These are phyloP conservation scores for Quercus tomentella DNA, from an alignment of 331 rosid genomes.

Conservation along the genomic window DNA sequence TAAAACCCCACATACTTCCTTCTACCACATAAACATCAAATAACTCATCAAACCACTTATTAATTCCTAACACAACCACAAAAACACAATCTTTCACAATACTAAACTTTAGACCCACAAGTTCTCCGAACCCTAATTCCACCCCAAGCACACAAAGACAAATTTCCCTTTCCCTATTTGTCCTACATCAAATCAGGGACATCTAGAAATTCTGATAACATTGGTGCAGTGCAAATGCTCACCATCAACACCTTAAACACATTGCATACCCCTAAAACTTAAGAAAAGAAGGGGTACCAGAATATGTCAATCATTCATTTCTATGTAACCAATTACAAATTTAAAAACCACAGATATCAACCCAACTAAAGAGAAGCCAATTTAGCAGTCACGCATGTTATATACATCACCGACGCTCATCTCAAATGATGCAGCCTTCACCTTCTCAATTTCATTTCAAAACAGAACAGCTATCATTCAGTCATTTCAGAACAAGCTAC, in stretches of 20 bases:
- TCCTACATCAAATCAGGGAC: not conserved
- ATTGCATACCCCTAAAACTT: not conserved
- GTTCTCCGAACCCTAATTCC: too few relatives aligned
- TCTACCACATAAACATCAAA: not conserved
- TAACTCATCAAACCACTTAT: not conserved
- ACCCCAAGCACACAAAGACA: too few relatives aligned
- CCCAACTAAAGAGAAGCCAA: not conserved
- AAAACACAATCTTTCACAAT: too few relatives aligned
- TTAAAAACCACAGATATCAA: not conserved
- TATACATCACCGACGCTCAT: not conserved
- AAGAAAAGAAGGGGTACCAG: not conserved
- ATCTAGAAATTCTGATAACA: not conserved
- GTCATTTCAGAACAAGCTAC: not conserved
- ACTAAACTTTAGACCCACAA: too few relatives aligned
- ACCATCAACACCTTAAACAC: not conserved
- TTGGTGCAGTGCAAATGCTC: not conserved
- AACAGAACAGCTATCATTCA: not conserved
- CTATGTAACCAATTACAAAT: not conserved
- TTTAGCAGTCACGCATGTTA: not conserved
- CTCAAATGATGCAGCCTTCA: not conserved
- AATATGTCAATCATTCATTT: not conserved
- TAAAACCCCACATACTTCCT: too few relatives aligned
- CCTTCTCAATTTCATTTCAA: not conserved
- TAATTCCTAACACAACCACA: too few relatives aligned
- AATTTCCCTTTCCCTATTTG: too few relatives aligned